Evolutionary conservation across 2,329 filamentous ascomycete genomes (phyloP).

Genomic region (Stagonosporopsis cucurbitacearum): DNA sequence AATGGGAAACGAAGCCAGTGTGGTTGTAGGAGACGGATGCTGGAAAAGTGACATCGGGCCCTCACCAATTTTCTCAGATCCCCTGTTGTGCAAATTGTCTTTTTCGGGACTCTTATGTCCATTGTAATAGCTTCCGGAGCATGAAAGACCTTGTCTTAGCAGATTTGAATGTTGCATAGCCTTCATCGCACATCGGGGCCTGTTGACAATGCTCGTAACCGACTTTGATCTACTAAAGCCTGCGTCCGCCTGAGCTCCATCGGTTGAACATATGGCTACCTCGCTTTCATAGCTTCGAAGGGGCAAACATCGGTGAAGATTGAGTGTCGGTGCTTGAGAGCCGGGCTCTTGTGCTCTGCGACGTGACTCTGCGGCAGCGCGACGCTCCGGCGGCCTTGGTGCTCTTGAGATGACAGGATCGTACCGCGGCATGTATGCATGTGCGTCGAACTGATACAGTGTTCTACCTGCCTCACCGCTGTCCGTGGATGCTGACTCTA

Average conservation of each 20-base stretch:
- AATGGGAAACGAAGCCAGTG: constrained; percentile 16
- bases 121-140: background rate
- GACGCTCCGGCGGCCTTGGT: constrained; percentile 7
- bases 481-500: constrained; percentile 7
- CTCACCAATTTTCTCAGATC: background rate
- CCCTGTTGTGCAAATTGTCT: background rate
- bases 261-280: constrained; percentile 10
- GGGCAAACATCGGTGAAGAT: constrained; percentile 23
- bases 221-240: constrained; percentile 2
- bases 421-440: background rate
- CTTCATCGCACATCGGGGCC: background rate
- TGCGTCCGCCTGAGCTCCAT: background rate
- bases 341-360: background rate
- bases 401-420: background rate
- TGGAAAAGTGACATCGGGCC: background rate
- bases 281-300: constrained; percentile 23
- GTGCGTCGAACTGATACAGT: background rate
- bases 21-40: constrained; percentile 1
- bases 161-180: constrained; percentile 2
- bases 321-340: background rate
- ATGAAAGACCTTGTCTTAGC: background rate
- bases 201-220: constrained; percentile 4
- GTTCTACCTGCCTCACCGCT: background rate
- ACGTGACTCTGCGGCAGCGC: constrained; percentile 1
- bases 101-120: background rate